Evolutionary conservation across 768 basidiomycete species (phyloP).

Genomic region (Dendrothele bispora): DNA sequence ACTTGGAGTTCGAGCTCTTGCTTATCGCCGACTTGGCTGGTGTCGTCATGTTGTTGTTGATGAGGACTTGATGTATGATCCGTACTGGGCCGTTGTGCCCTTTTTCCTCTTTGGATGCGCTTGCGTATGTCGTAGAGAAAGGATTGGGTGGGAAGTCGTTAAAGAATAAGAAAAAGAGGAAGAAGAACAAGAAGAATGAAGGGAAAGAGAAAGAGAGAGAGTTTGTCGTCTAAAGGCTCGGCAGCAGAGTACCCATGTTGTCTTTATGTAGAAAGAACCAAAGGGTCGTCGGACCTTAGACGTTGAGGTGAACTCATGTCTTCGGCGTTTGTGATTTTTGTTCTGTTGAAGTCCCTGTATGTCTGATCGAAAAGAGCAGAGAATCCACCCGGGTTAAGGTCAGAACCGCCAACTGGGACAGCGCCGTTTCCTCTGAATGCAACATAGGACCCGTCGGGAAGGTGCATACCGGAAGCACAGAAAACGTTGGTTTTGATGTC

Average conservation of each 20-base stretch:
- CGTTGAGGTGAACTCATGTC: slow-evolving; percentile 52
- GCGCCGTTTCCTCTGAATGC: slow-evolving; percentile 82
- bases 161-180: too few relatives aligned
- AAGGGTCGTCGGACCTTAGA: slow-evolving; percentile 71
- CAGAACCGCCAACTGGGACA: slow-evolving; percentile 63
- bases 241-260: slow-evolving; percentile 79
- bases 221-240: slow-evolving; percentile 75
- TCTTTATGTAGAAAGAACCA: slow-evolving; percentile 62
- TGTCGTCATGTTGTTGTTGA: too few relatives aligned
- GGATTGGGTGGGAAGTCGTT: too few relatives aligned
- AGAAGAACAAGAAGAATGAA: too few relatives aligned
- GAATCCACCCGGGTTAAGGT: slow-evolving; percentile 42
- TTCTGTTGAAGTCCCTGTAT: slow-evolving; percentile 82
- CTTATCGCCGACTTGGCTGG: not conserved
- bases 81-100: too few relatives aligned
- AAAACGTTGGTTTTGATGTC: slow-evolving; percentile 74
- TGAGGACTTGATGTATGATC: too few relatives aligned
- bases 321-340: slow-evolving; percentile 48
- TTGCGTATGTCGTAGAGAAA: too few relatives aligned
- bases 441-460: slow-evolving; percentile 75
- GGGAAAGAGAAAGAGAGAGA: too few relatives aligned
- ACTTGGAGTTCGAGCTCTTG: slow-evolving; percentile 46
- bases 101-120: too few relatives aligned
- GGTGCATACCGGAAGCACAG: slow-evolving; percentile 81
- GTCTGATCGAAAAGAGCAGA: slow-evolving; percentile 58